Conservation (phyloP, 345 rosid species). For the Hevea brasiliensis region DNA sequence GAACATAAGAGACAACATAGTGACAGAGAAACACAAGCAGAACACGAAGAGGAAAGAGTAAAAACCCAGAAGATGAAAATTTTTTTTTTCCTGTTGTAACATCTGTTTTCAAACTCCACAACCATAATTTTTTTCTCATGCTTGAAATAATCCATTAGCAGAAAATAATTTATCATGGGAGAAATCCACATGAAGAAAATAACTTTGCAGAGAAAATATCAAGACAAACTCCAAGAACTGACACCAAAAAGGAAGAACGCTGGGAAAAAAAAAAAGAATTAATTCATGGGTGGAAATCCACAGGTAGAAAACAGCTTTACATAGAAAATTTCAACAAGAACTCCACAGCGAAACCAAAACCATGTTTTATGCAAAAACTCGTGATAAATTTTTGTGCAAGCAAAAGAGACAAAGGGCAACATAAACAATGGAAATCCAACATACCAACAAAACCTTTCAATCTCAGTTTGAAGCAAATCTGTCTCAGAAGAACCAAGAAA, state of each 20-base stretch:
- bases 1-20: not conserved
- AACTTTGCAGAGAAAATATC: not conserved
- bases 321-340: not conserved
- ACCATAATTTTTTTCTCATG: not conserved
- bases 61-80: no score
- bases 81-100: no score
- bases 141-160: not conserved
- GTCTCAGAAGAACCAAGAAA: not conserved
- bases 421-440: not conserved
- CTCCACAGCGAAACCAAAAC: no score
- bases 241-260: no score
- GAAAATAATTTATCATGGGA: not conserved
- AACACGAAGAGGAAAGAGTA: not conserved
- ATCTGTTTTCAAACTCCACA: slow-evolving; percentile 10
- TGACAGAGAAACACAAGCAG: not conserved
- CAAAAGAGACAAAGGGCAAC: no score
- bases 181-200: not conserved
- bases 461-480: not conserved
- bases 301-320: not conserved
- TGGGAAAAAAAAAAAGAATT: no score
- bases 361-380: no score
- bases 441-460: not conserved
- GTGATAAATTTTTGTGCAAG: no score
- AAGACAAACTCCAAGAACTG: no score
- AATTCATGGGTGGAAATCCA: not conserved